Evolutionary conservation across 768 basidiomycete species (phyloP), one percentile per base, ranked within the genome.

Genomic region (Pulveroboletus ravenelii): DNA sequence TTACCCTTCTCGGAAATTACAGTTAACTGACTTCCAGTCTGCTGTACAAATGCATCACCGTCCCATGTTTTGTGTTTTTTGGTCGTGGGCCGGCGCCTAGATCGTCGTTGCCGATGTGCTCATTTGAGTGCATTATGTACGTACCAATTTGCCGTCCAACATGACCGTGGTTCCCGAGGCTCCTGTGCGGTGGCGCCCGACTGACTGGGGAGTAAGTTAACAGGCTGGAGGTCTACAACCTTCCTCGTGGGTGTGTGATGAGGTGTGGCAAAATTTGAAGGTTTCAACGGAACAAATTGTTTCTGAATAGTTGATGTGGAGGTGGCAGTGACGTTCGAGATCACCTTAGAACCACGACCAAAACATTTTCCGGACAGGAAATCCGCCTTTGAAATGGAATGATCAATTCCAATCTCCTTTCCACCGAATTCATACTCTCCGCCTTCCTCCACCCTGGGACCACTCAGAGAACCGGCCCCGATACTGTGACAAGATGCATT

Each of bases 11-110:
- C 85, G 3, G 84, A 80, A 36, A 87, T 68, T 72, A 89, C 77
- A 1, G 74, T 76, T 18, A 88, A 62, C 51, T 77, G 79, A 12
- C 74, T 74, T 18, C 71, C 74, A 31, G 67, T 63, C 34, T 74
- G 71, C 29, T 80, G 78, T 23, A 87, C 72, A 65, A 78, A 86
- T 8, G 77, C 82, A 54, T 85, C 89, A 3, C 85, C 89, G 50
- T 93, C 90, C 91, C 93, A 93, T 0, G 84, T 87, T 62, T 88
- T 87, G 58, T 90, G 79, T 67, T 93, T 93, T 72, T 77, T 88
- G 5, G 68, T 70, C 60, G 84, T 80, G 12, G 74, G 79, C 58
- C 84, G 87, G 34, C 90, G 78, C 89, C 90, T 89, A 49, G 6
- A 23, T 35, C 42, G 40, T 13, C 18, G 38, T 56, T 47, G 43